These are phyloP conservation scores for Dictyostelium intermedium DNA, from an alignment of 78 protist genomes.

Conservation along the genomic window DNA sequence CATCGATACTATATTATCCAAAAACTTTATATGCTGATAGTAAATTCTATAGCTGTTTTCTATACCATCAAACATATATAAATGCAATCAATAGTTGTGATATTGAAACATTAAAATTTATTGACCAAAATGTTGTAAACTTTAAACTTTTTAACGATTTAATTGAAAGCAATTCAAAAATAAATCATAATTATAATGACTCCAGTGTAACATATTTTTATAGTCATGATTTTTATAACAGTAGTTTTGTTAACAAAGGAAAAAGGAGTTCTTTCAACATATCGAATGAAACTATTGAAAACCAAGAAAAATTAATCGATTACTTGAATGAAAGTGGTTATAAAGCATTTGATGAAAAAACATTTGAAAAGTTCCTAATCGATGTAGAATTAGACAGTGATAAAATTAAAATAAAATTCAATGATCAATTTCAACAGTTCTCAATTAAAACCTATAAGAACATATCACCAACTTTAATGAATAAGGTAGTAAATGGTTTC, in stretches of 20 bases:
- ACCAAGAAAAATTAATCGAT: not conserved
- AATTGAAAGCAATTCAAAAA: not conserved
- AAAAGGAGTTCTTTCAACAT: not conserved
- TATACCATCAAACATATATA: not conserved
- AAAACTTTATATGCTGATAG: not conserved
- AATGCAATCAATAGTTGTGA: not conserved
- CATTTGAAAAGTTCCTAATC: not conserved
- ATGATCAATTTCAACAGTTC: not conserved
- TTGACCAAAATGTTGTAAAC: not conserved
- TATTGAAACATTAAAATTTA: not conserved
- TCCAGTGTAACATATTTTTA: no score
- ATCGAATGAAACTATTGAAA: not conserved
- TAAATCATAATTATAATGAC: no score
- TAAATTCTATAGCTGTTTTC: not conserved
- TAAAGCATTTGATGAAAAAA: not conserved
- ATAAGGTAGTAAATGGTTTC: not conserved
- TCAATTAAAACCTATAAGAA: not conserved
- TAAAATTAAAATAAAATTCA: not conserved
- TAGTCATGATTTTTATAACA: not conserved
- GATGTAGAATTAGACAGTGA: not conserved
- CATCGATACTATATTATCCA: not conserved
- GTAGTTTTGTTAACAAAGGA: no score
- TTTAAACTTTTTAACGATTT: not conserved
- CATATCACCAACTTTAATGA: not conserved
- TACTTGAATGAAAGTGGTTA: not conserved